Conservation (phyloP, 73 alveolate genomes). For the Paramecium pentaurelia region DNA sequence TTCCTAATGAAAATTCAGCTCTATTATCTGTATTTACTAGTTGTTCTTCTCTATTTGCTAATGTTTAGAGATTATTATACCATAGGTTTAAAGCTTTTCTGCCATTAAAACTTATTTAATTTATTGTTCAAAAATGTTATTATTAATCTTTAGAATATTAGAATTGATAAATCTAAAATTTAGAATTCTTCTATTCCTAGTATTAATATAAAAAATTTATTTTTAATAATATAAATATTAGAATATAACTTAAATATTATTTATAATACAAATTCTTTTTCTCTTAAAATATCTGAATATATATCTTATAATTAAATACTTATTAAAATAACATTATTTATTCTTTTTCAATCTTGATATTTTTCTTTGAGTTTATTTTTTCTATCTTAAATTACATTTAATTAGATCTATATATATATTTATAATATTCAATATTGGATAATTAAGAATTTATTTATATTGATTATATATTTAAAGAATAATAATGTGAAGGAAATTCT, state of each 20-base stretch:
- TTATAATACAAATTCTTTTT: background rate
- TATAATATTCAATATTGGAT: too few relatives aligned
- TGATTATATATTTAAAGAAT: background rate
- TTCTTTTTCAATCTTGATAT: too few relatives aligned
- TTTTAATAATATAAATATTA: background rate
- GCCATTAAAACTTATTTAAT: background rate
- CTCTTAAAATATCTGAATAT: background rate
- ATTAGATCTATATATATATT: too few relatives aligned
- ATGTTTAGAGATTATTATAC: background rate
- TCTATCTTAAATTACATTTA: too few relatives aligned
- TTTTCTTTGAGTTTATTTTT: too few relatives aligned
- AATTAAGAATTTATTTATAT: too few relatives aligned
- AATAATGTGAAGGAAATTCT: background rate
- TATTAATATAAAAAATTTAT: background rate
- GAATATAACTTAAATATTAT: background rate
- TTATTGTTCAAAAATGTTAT: background rate
- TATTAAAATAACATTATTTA: too few relatives aligned
- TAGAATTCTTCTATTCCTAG: background rate
- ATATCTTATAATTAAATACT: too few relatives aligned
- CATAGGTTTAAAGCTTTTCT: background rate
- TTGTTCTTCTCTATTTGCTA: conserved; percentile 33
- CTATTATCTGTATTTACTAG: background rate
- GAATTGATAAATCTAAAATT: background rate
- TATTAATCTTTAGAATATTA: background rate
- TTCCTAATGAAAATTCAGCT: conserved; percentile 36